A percentile compares a stretch with the other conserved stretches of the same genome.
Conservation (phyloP, 1,284 basidiomycete species). For the Microbotryomycetes sp. region DNA sequence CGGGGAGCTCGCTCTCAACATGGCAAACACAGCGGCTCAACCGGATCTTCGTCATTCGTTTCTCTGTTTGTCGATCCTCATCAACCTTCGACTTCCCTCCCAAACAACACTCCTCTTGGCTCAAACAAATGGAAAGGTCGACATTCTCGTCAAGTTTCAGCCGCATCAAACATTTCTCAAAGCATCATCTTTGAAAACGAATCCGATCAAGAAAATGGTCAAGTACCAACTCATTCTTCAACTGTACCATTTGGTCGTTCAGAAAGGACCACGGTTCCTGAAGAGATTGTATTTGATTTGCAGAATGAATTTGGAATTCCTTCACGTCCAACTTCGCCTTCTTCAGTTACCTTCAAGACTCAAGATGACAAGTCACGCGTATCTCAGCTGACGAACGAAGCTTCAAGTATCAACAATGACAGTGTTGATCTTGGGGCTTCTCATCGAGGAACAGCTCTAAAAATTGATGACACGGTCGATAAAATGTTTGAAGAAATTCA, state of each 20-base stretch:
- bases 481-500: neutral
- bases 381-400: no score
- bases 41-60: neutral
- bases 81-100: neutral
- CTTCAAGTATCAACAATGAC: neutral
- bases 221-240: neutral
- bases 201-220: neutral
- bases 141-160: slow-evolving; percentile 2
- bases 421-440: neutral
- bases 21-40: neutral
- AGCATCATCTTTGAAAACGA: slow-evolving; percentile 10
- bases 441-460: neutral
- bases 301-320: neutral
- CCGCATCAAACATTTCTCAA: slow-evolving; percentile 7
- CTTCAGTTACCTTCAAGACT: slow-evolving; percentile 9
- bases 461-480: neutral
- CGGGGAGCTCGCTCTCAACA: neutral
- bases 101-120: neutral
- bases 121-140: neutral
- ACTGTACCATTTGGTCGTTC: neutral
- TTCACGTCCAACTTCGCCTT: neutral
- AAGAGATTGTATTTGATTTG: neutral
- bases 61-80: neutral
- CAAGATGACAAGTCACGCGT: no score
- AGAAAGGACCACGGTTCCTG: neutral